Evolutionary conservation across 805 yeast species (phyloP).

Genomic region (Candida koratica): DNA sequence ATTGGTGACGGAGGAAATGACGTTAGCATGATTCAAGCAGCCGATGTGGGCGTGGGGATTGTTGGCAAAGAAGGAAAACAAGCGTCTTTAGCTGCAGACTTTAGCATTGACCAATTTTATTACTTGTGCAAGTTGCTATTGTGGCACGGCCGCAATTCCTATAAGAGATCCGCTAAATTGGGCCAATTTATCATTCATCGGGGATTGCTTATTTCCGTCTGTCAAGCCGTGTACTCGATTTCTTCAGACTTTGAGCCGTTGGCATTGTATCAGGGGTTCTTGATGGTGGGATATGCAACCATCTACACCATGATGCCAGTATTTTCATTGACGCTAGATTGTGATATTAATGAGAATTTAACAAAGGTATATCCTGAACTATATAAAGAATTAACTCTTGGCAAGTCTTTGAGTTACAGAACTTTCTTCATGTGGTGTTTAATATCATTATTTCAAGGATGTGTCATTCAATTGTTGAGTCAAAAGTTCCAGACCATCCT

Average conservation of each 20-base stretch:
- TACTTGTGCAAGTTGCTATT: conserved; percentile 78
- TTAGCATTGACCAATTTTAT: conserved; percentile 88
- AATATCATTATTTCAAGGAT: conserved; percentile 88
- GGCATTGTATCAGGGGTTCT: conserved; percentile 92
- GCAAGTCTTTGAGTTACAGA: conserved; percentile 77
- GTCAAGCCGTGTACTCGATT: conserved; percentile 90
- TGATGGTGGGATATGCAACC: conserved; percentile 98
- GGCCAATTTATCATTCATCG: conserved; percentile 96
- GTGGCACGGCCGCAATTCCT: conserved; percentile 98
- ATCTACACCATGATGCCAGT: conserved; percentile 98
- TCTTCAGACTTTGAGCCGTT: conserved; percentile 87
- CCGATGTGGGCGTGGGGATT: conserved; percentile 98
- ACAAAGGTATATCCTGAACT: conserved; percentile 92
- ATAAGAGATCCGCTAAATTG: conserved; percentile 90
- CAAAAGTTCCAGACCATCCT: conserved; percentile 70
- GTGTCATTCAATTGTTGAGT: conserved; percentile 74
- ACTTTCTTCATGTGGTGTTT: conserved; percentile 91
- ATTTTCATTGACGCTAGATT: conserved; percentile 84
- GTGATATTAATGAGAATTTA: conserved; percentile 84
- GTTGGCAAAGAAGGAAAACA: conserved; percentile 98
- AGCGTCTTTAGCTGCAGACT: conserved; percentile 96
- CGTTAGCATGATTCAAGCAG: conserved; percentile 97
- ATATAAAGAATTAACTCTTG: conserved; percentile 86
- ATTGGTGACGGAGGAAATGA: conserved; percentile 99
- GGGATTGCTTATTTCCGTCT: conserved; percentile 88